These are phyloP conservation scores for Hericium erinaceus DNA, from an alignment of 768 basidiomycete genomes.

Conservation along the genomic window DNA sequence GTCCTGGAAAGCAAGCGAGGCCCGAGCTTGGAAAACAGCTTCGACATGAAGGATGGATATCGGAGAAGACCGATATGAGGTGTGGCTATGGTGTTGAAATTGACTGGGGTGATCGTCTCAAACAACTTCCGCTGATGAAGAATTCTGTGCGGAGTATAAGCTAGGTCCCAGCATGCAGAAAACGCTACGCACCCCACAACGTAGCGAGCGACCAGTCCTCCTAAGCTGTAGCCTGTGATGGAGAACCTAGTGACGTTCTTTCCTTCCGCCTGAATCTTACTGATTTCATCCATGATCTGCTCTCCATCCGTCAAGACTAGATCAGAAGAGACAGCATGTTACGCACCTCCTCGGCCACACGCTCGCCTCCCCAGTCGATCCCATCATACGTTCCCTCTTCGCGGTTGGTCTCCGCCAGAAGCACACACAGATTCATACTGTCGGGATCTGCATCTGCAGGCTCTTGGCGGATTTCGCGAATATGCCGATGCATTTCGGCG, in stretches of 20 bases:
- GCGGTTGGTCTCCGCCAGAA: constrained; percentile 57
- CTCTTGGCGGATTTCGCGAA: constrained; percentile 32
- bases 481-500: constrained; percentile 44
- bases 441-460: constrained; percentile 21
- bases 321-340: background rate
- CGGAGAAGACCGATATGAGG: constrained; percentile 72
- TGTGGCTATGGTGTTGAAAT: constrained; percentile 78
- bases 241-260: constrained; percentile 61
- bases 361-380: constrained; percentile 76
- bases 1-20: constrained; percentile 67
- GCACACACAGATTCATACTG: constrained; percentile 43
- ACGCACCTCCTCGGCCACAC: constrained; percentile 67
- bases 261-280: constrained; percentile 41
- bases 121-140: constrained; percentile 67
- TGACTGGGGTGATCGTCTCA: constrained; percentile 56
- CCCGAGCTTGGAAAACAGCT: constrained; percentile 45
- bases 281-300: constrained; percentile 50
- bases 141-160: constrained; percentile 31
- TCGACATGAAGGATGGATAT: constrained; percentile 52
- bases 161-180: background rate
- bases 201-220: constrained; percentile 77
- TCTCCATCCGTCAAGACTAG: background rate
- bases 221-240: constrained; percentile 70
- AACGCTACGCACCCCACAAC: constrained; percentile 46
- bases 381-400: constrained; percentile 73